phyloP scores from a whole-genome alignment of 2,329 filamentous ascomycete genomes.

The Metarhizium guizhouense region DNA sequence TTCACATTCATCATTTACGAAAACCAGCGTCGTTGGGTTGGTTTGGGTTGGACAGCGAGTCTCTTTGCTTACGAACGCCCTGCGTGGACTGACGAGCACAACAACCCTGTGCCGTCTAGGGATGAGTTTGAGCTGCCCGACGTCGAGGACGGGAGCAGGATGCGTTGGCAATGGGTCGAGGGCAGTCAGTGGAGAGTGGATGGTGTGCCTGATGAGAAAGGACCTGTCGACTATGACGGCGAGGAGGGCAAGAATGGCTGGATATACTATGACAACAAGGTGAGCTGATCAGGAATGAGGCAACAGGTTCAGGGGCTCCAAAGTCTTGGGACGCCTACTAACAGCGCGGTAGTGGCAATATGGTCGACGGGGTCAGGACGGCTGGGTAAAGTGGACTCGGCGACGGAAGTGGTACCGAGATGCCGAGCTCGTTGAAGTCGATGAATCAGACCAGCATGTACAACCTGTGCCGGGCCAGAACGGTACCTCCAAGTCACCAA shows the following conservation, averaged over 20 bases:
- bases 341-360: slow-evolving; percentile 66
- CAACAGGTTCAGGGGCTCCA: no score
- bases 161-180: slow-evolving; percentile 69
- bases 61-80: slow-evolving; percentile 84
- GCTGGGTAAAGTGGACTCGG: slow-evolving; percentile 90
- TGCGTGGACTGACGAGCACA: slow-evolving; percentile 93
- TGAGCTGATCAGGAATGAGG: slow-evolving; percentile 24
- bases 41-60: slow-evolving; percentile 87
- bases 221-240: slow-evolving; percentile 40
- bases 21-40: slow-evolving; percentile 92
- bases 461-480: slow-evolving; percentile 29
- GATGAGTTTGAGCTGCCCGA: slow-evolving; percentile 58
- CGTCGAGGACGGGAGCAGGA: slow-evolving; percentile 49
- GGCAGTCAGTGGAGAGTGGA: slow-evolving; percentile 82
- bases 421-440: slow-evolving; percentile 80
- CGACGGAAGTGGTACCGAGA: slow-evolving; percentile 94
- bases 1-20: slow-evolving; percentile 97
- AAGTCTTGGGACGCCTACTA: neutral
- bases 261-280: slow-evolving; percentile 98
- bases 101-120: slow-evolving; percentile 68
- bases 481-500: slow-evolving; percentile 13
- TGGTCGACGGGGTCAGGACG: slow-evolving; percentile 73
- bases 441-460: slow-evolving; percentile 16
- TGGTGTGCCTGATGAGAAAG: slow-evolving; percentile 48
- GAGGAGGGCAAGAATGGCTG: slow-evolving; percentile 66